These are phyloP conservation scores for Trichoderma erinaceum DNA, from an alignment of 495 filamentous ascomycete genomes.

Conservation along the genomic window DNA sequence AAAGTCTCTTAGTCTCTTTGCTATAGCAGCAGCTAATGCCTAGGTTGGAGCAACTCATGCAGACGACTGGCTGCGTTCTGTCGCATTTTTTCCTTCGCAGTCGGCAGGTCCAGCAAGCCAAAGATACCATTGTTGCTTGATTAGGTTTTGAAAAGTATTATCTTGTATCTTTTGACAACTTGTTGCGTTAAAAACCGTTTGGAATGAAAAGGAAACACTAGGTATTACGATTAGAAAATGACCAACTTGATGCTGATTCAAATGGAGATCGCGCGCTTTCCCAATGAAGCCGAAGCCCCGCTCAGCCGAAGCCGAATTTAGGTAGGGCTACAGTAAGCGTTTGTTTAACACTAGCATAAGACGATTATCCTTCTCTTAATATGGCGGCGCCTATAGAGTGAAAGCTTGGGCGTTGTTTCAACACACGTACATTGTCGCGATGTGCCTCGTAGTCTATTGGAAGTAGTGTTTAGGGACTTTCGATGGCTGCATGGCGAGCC, in stretches of 20 bases:
- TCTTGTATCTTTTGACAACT: neutral
- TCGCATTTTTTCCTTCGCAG: constrained; percentile 38
- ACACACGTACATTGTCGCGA: too few relatives aligned
- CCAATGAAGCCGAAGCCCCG: neutral
- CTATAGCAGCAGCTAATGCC: constrained; percentile 31
- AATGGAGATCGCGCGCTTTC: neutral
- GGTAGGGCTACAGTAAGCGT: too few relatives aligned
- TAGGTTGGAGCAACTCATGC: constrained; percentile 27
- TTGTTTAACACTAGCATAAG: too few relatives aligned
- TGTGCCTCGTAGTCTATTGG: too few relatives aligned
- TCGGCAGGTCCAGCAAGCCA: constrained; percentile 35
- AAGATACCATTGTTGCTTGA: neutral
- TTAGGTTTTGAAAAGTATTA: neutral
- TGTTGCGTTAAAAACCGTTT: neutral
- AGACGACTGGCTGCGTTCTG: constrained; percentile 27
- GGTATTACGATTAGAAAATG: neutral
- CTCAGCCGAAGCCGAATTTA: too few relatives aligned
- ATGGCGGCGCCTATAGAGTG: too few relatives aligned
- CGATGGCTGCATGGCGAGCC: too few relatives aligned
- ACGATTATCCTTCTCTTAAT: neutral
- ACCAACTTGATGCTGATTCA: neutral
- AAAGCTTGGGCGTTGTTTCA: too few relatives aligned
- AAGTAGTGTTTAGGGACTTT: too few relatives aligned
- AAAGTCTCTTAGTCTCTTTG: constrained; percentile 11
- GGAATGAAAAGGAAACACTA: neutral